Conservation (phyloP, 306 rosid genomes). For the Sechiopsis laciniata region DNA sequence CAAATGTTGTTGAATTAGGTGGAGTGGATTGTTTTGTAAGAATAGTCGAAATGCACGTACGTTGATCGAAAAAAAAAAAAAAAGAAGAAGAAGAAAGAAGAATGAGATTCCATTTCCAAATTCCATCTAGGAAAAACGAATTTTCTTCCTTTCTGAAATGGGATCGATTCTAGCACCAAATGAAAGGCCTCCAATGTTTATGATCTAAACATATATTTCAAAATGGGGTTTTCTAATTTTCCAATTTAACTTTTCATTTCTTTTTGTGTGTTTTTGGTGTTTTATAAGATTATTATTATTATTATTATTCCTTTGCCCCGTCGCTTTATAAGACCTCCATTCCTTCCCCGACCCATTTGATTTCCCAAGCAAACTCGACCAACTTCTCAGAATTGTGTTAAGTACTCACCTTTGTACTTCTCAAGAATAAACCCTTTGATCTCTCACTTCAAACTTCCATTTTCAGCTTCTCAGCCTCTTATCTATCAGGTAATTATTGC, state of each 20-base stretch:
- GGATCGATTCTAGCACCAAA: slow-evolving; percentile 58
- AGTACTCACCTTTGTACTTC: neutral
- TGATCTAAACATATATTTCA: neutral
- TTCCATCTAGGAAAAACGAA: neutral
- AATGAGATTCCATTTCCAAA: slow-evolving; percentile 53
- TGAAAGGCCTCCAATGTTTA: slow-evolving; percentile 33
- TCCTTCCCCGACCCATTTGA: neutral
- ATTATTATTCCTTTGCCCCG: neutral
- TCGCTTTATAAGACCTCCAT: slow-evolving; percentile 6
- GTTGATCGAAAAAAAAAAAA: no score
- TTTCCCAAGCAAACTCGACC: neutral
- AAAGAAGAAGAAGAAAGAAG: slow-evolving; percentile 16
- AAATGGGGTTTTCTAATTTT: neutral
- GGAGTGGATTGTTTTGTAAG: no score
- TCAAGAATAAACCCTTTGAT: neutral
- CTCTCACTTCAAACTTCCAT: neutral
- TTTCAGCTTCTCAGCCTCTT: neutral
- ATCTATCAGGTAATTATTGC: neutral
- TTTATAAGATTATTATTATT: neutral
- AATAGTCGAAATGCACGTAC: no score
- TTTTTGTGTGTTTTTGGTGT: neutral
- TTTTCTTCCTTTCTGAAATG: slow-evolving; percentile 20
- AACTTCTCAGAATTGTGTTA: no score
- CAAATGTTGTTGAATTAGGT: no score
- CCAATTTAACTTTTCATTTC: neutral